Conservation (phyloP, 2,329 filamentous ascomycete genomes). For the Aureobasidium pullulans region DNA sequence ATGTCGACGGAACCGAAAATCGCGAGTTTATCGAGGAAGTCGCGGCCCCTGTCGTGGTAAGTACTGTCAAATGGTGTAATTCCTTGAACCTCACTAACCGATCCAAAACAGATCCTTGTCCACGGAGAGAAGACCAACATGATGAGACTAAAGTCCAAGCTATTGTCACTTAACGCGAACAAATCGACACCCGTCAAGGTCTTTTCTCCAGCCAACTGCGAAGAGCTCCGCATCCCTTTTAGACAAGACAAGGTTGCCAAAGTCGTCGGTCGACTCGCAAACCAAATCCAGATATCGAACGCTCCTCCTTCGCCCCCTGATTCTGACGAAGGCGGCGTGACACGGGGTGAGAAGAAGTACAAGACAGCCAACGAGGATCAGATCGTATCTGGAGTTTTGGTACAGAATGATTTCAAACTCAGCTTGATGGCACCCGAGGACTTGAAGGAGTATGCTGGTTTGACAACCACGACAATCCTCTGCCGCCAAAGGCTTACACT, state of each 20-base stretch:
- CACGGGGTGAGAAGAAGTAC: conserved; percentile 21
- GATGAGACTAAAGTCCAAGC: conserved; percentile 91
- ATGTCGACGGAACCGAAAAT: conserved; percentile 94
- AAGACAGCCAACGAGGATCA: conserved; percentile 45
- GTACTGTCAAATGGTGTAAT: conserved; percentile 31
- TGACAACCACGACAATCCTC: conserved; percentile 88
- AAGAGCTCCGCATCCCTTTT: conserved; percentile 91
- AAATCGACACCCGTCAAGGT: conserved; percentile 81
- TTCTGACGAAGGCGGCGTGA: conserved; percentile 36
- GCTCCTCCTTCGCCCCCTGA: conserved; percentile 28
- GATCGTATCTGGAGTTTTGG: conserved; percentile 80
- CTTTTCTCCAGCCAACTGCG: conserved; percentile 88
- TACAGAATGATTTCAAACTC: conserved; percentile 97
- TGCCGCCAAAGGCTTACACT: conserved; percentile 88
- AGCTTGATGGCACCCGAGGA: conserved; percentile 96
- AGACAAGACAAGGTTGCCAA: conserved; percentile 92
- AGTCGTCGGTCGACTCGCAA: conserved; percentile 85
- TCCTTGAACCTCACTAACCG: background rate
- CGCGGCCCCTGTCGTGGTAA: conserved; percentile 80
- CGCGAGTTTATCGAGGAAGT: conserved; percentile 96
- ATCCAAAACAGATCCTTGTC: conserved; percentile 66
- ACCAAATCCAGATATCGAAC: conserved; percentile 61
- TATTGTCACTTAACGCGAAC: conserved; percentile 82
- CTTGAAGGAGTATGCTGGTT: conserved; percentile 88
- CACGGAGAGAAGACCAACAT: conserved; percentile 97